Base-by-base conservation (phyloP, 2,329 filamentous ascomycete genomes). In the Chrysoporthe puriensis region DNA sequence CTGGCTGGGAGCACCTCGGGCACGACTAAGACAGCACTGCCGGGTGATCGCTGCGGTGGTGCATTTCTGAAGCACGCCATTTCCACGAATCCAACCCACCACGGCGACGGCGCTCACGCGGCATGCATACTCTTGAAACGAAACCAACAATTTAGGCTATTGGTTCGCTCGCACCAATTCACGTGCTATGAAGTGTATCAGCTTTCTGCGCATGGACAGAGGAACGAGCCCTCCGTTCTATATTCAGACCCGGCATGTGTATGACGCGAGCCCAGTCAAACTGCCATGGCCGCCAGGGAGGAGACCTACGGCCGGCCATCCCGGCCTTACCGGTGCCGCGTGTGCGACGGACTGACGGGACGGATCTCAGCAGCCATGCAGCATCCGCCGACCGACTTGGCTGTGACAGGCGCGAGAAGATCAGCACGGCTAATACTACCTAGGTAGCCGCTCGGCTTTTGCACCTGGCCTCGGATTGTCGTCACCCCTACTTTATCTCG, bases 1-100 rank as follows among this genome's bases (percentile, higher is more conserved):
- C 26, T 68, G 63, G 56, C 36, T 59, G 66, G 58, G 46, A 62
- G 43, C 66, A 68, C 50, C 61, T 68, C 66, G 58, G 63, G 21
- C 40, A 65, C 62, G 65, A 52, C 56, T 32, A 46, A 11, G 43
- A 60, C 62, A 58, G 46, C 54, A 62, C 62, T 59, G 16, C 62
- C 64, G 52, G 42, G 3, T 18, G 34, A 48, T 36, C 42, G 48
- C 44, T 58, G 46, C 54, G 62, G 46, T 65, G 52, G 46, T 48
- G 50, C 36, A 50, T 58, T 65, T 59, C 26, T 58, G 63, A 63
- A 43, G 48, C 48, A 52, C 32, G 7, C 46, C 21, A 57, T 57
- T 46, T 61, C 40, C 40, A 54, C 52, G n/a, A 57, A 57, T 34
- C 16, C 32, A 7, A n/a, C 16, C 54, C 57, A 60, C 57, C 36